Evolutionary conservation across 2,329 filamentous ascomycete genomes (phyloP), one percentile per base, ranked within the genome.

Genomic region (Lasiodiplodia hormozganensis): DNA sequence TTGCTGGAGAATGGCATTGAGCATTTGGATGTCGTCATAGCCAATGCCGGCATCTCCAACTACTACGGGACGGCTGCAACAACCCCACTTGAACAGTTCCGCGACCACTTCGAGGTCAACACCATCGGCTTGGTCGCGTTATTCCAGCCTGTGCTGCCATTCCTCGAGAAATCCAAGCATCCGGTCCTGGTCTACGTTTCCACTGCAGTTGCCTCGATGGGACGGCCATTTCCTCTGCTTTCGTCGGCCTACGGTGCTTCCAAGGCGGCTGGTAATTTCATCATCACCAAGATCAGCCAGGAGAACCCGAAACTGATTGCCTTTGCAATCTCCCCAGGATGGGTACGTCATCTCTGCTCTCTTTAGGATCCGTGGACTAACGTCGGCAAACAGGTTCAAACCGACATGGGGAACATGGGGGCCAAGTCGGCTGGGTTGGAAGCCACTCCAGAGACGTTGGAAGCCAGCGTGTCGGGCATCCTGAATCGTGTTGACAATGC

Each of bases 71-170:
- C 47, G 2, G 31, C 47, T 11, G 47, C 25, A 6, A 38, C 43
- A 6, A 64, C 60, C 2, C 28, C 60, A 31, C 60, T 52, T 2
- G 28, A 52, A 2, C 10, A 38, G 12, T 38, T 62, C 43, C 65
- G 65, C 38, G 54, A 60, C 14, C 65, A 68, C 40, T 58, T 62
- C 38, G 54, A 68, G 14, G 31, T 79, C 23, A 80, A 77, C 28
- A 74, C 77, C 47, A 80, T 82, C n/a, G 81, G 81, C n/a, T 78
- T 79, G 38, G 76, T 82, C 0, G 73, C 81, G 4, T 76, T 80
- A 0, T 79, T 81, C 52, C 65, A 68, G 47, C 28, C 54, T 16
- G 54, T 71, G 80, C 53, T 77, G 78, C 49, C 75, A 78, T 8
- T 69, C 75, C 52, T 81, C 77, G 78, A 75, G 5, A n/a, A n/a